Evolutionary conservation across 768 basidiomycete species (phyloP), one percentile per base, ranked within the genome.

Genomic region (Lactarius akahatsu): DNA sequence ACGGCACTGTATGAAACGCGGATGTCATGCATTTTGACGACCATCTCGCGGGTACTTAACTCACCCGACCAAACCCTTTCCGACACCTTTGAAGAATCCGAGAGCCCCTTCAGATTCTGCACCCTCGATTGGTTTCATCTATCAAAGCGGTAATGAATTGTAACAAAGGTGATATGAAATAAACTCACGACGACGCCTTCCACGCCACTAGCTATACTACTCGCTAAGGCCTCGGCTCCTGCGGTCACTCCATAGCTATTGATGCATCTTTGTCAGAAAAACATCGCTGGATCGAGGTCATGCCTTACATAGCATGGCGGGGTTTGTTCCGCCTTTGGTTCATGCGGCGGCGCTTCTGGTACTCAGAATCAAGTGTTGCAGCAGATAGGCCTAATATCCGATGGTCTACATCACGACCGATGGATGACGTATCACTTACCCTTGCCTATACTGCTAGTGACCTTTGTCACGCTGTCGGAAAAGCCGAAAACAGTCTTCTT

Each of bases 401-500:
- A 23, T 59, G 30, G 13, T 59, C 28, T 54, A 32, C 43, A 32
- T 32, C 34, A 20, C 47, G 36, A 34, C 10, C 16, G 23, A 34
- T n/a, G 28, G n/a, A 40, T 8, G 43, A 32, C 20, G 41, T 32
- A 28, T 47, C 45, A 15, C 66, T n/a, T 65, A 91, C 94, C 95
- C 83, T 99, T 99, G 52, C 96, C 94, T 68, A 99, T 87, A 75
- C 94, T 97, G 69, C 95, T 93, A 2, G 97, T 98, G 73, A 99
- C 90, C 77, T 98, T 98, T n/a, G 96, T 96, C 74, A 99, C 81
- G 74, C 94, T 96, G 73, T 99, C 96, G 40, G 92, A 91, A 52
- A 99, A 75, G 43, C 97, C 97, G 72, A 98, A 99, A 8, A 98
- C 92, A 0, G 96, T 97, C 80, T 99, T 99, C 81, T 98, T 98